Evolutionary conservation across 176 grass and related monocot genomes (phyloP).

Genomic region (Oryza glumipatula): DNA sequence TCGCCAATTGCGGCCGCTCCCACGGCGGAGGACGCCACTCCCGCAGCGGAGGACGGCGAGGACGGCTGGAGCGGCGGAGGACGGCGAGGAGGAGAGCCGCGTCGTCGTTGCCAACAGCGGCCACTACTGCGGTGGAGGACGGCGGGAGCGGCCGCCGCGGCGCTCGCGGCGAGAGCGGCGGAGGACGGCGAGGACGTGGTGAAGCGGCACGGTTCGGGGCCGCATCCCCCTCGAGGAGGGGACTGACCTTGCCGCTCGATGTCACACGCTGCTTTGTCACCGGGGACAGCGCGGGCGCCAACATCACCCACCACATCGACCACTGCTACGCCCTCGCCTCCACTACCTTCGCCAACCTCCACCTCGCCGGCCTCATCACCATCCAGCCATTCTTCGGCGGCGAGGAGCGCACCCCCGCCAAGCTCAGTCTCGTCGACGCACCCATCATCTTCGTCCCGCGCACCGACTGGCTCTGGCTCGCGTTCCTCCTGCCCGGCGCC

Average conservation of each 20-base stretch:
- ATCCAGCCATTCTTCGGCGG: slow-evolving; percentile 94
- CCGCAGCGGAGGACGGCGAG: too few species aligned
- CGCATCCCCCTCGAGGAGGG: too few species aligned
- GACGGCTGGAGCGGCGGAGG: too few species aligned
- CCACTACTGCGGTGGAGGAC: too few species aligned
- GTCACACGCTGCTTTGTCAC: slow-evolving; percentile 61
- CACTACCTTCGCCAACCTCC: slow-evolving; percentile 22
- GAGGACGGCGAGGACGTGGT: too few species aligned
- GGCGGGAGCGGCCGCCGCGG: too few species aligned
- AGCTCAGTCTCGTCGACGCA: slow-evolving; percentile 53
- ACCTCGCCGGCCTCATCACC: slow-evolving; percentile 53
- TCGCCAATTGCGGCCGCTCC: too few species aligned
- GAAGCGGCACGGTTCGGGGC: too few species aligned
- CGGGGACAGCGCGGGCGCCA: slow-evolving; percentile 69
- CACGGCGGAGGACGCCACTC: too few species aligned
- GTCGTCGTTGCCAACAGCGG: too few species aligned
- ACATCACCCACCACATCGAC: slow-evolving; percentile 76
- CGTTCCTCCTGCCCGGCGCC: slow-evolving; percentile 69
- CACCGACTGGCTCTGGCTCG: slow-evolving; percentile 84
- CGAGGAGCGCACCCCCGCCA: slow-evolving; percentile 64
- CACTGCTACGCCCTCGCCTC: slow-evolving; percentile 48
- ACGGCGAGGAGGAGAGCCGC: too few species aligned
- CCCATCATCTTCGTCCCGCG: slow-evolving; percentile 59
- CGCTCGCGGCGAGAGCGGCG: too few species aligned
- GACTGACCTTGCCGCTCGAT: slow-evolving; percentile 15